A percentile compares a stretch with the other conserved stretches of the same genome.
Conservation (phyloP, 2,329 filamentous ascomycete genomes). For the Zalaria obscura region DNA sequence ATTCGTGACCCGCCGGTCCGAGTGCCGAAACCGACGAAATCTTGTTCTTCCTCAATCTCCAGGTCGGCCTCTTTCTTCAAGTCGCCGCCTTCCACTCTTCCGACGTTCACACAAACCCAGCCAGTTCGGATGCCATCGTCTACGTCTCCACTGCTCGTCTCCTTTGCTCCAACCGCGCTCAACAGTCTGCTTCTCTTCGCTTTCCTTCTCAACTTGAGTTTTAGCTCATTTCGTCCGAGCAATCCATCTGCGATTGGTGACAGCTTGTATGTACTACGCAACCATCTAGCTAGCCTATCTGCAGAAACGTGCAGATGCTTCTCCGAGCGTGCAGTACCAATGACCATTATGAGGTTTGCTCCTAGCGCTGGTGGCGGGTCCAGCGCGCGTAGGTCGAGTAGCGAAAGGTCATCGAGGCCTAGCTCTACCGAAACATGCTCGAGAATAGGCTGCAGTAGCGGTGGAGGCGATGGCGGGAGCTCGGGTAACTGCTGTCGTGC, state of each 20-base stretch:
- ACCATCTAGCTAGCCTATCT: conserved; percentile 77
- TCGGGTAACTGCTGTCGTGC: conserved; percentile 45
- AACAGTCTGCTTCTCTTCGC: conserved; percentile 70
- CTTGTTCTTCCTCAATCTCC: conserved; percentile 27
- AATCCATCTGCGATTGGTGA: conserved; percentile 73
- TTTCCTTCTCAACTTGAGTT: conserved; percentile 69
- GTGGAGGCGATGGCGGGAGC: conserved; percentile 54
- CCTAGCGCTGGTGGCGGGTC: conserved; percentile 81
- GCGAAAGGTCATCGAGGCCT: conserved; percentile 65
- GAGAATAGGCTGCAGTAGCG: conserved; percentile 57
- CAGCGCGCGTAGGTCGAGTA: conserved; percentile 72
- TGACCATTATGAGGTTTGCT: conserved; percentile 78
- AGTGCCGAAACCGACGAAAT: conserved; percentile 65
- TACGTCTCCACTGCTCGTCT: conserved; percentile 41
- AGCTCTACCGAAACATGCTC: conserved; percentile 71
- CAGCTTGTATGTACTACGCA: conserved; percentile 59
- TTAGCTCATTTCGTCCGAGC: conserved; percentile 79
- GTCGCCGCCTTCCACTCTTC: conserved; percentile 54
- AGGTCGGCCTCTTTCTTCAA: conserved; percentile 15
- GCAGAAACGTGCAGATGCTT: conserved; percentile 86
- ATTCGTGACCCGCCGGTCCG: conserved; percentile 42
- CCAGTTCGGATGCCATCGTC: conserved; percentile 86
- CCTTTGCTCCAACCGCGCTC: conserved; percentile 49
- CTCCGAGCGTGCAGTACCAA: conserved; percentile 82
- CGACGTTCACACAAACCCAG: conserved; percentile 91